Percentiles rank a stretch among this genome's conserved stretches.
Evolutionary conservation across 495 filamentous ascomycete species (phyloP).

Genomic region (Aspergillus carlsbadensis): DNA sequence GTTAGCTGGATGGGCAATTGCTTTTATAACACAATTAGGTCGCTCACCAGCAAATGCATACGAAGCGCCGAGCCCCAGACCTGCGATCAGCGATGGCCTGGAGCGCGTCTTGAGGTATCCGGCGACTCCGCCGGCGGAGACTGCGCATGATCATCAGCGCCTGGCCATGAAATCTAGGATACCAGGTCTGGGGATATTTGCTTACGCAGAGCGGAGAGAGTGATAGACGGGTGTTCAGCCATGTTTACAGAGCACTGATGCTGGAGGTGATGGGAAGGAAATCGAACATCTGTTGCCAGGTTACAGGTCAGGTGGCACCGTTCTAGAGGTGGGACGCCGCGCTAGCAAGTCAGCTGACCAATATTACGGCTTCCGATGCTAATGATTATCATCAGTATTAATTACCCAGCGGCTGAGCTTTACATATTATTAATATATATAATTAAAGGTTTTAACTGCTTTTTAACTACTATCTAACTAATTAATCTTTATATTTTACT

Average conservation of each 20-base stretch:
- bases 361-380: no score
- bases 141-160: not conserved
- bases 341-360: no score
- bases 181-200: not conserved
- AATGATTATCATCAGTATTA: no score
- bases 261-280: not conserved
- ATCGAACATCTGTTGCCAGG: no score
- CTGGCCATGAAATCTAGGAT: not conserved
- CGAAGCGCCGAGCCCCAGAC: conserved; percentile 15
- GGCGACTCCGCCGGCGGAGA: conserved; percentile 15
- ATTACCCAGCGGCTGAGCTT: no score
- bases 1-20: not conserved
- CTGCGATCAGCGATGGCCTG: conserved; percentile 15
- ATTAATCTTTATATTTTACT: no score
- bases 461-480: no score
- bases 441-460: no score
- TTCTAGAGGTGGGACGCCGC: no score
- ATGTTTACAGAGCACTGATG: conserved; percentile 48
- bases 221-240: conserved; percentile 22
- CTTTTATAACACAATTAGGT: not conserved
- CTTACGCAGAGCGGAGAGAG: conserved; percentile 20
- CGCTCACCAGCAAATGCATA: conserved; percentile 18
- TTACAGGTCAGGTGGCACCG: no score
- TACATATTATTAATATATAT: no score
- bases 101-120: conserved; percentile 17